Conservation (phyloP, 2,329 filamentous ascomycete genomes). For the Chaetoscypha palmicola region DNA sequence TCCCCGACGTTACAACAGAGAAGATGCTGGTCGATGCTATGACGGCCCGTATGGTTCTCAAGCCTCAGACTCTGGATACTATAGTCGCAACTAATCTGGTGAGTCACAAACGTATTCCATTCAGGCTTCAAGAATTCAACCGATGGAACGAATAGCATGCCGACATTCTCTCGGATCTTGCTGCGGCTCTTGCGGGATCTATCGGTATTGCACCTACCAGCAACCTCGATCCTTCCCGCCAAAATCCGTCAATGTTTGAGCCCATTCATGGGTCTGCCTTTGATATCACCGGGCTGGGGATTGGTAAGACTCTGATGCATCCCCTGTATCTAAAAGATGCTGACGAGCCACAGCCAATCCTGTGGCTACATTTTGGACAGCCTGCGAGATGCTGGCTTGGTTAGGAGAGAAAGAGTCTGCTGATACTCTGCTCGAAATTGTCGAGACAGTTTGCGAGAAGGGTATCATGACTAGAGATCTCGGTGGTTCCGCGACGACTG, state of each 20-base stretch:
- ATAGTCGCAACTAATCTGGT: conserved; percentile 55
- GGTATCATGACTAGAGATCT: conserved; percentile 48
- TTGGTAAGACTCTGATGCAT: conserved; percentile 27
- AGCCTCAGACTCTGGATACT: conserved; percentile 52
- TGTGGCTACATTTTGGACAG: conserved; percentile 51
- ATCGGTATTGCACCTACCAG: conserved; percentile 67
- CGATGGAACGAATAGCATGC: conserved; percentile 42
- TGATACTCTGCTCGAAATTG: conserved; percentile 41
- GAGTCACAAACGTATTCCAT: too few species aligned
- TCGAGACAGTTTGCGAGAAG: conserved; percentile 46
- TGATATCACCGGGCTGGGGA: conserved; percentile 49
- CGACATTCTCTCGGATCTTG: conserved; percentile 64
- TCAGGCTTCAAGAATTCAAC: too few species aligned
- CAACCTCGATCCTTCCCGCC: conserved; percentile 54
- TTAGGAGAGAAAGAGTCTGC: conserved; percentile 47
- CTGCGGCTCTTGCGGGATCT: conserved; percentile 60
- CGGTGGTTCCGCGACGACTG: conserved; percentile 34
- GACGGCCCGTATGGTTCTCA: conserved; percentile 47
- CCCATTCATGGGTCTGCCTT: conserved; percentile 54
- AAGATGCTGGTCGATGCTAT: conserved; percentile 36
- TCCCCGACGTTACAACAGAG: conserved; percentile 51
- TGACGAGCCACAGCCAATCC: conserved; percentile 38
- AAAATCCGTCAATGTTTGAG: conserved; percentile 53
- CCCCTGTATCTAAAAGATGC: not conserved
- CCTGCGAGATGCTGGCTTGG: conserved; percentile 51